Evolutionary conservation across 2,329 filamentous ascomycete species (phyloP).

Genomic region (Botrytis medusae): DNA sequence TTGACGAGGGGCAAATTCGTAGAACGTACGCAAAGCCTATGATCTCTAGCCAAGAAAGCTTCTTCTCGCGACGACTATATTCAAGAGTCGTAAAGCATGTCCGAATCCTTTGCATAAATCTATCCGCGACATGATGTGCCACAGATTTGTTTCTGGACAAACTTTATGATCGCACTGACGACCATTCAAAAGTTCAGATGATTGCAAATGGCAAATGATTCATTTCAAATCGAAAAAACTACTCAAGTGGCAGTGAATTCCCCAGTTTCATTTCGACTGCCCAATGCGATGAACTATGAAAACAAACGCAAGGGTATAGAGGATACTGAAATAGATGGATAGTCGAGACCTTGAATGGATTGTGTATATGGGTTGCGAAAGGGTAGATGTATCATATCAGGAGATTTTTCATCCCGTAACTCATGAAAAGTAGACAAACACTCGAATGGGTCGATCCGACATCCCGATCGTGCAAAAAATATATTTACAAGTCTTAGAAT

Average conservation of each 20-base stretch:
- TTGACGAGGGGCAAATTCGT: background rate
- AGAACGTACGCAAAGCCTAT: background rate
- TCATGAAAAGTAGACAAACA: background rate
- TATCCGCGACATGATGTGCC: background rate
- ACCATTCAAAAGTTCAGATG: background rate
- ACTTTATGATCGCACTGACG: background rate
- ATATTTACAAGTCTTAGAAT: background rate
- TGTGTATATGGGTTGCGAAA: background rate
- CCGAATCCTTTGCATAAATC: background rate
- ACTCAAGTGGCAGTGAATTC: background rate
- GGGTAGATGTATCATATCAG: background rate
- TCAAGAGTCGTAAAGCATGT: background rate
- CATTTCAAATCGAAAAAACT: background rate
- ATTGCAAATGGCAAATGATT: background rate
- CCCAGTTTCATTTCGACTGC: background rate
- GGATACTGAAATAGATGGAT: background rate
- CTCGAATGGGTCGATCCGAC: background rate
- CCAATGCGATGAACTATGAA: background rate
- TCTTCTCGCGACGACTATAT: background rate
- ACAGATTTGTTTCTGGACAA: conserved; percentile 1
- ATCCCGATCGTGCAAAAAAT: background rate
- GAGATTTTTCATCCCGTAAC: background rate
- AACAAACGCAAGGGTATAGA: background rate
- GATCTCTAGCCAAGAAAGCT: conserved; percentile 13
- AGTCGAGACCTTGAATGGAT: background rate